phyloP scores from a whole-genome alignment of 1,284 basidiomycete species.

The Leccinum proximum region DNA sequence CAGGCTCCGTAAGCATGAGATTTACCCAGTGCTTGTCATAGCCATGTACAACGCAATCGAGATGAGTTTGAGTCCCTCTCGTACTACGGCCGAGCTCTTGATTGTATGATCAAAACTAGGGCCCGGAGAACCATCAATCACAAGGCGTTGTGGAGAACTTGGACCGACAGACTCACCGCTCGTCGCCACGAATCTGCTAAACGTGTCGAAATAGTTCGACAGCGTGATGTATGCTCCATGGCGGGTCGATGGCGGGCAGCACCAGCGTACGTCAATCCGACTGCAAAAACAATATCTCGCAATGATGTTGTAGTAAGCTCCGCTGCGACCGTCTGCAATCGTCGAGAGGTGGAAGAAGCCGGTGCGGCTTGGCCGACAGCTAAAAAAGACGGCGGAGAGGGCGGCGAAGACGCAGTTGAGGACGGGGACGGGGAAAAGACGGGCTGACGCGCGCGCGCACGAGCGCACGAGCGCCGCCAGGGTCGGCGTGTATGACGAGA shows the following conservation, averaged over 20 bases:
- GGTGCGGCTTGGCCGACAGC: conserved; percentile 24
- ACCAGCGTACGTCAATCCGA: conserved; percentile 93
- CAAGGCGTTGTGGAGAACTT: not conserved
- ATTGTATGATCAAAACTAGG: conserved; percentile 83
- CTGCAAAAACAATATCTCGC: conserved; percentile 88
- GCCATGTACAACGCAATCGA: conserved; percentile 87
- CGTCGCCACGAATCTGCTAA: conserved; percentile 64
- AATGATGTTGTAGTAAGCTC: conserved; percentile 77
- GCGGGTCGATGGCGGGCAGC: conserved; percentile 63
- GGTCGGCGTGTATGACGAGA: conserved; percentile 39
- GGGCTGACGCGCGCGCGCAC: conserved; percentile 17
- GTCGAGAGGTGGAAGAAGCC: conserved; percentile 2
- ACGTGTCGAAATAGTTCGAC: conserved; percentile 77
- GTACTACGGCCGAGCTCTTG: conserved; percentile 74
- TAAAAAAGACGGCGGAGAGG: conserved; percentile 12
- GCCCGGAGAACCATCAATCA: conserved; percentile 36
- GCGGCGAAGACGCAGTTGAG: not conserved
- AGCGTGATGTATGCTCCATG: conserved; percentile 78
- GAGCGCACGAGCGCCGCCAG: conserved; percentile 31
- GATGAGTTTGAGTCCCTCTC: conserved; percentile 87
- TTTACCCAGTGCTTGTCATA: conserved; percentile 96
- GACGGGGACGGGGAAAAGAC: not conserved
- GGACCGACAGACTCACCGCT: conserved; percentile 44
- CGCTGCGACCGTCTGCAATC: conserved; percentile 14
- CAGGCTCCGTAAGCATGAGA: conserved; percentile 86